These are phyloP conservation scores for Mimosa bimucronata DNA, from an alignment of 306 rosid species.

Conservation along the genomic window DNA sequence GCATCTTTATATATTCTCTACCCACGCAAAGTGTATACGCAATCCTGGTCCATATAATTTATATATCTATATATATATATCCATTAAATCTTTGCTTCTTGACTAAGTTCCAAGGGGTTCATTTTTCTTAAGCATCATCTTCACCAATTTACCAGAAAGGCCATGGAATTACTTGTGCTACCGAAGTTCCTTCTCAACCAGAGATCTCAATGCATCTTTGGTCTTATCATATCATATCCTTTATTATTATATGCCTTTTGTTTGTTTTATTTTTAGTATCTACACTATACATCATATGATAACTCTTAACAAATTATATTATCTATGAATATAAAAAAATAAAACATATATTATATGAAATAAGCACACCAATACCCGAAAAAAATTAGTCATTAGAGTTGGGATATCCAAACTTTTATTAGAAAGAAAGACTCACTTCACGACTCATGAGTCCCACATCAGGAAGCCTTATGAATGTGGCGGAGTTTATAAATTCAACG, in stretches of 20 bases:
- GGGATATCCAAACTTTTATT: too few species aligned
- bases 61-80: not conserved
- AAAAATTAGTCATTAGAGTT: too few species aligned
- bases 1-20: slow-evolving; percentile 36
- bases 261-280: not conserved
- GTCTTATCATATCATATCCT: not conserved
- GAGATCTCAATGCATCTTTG: not conserved
- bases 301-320: too few species aligned
- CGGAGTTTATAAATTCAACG: too few species aligned
- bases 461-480: too few species aligned
- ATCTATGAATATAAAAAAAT: too few species aligned
- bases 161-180: slow-evolving; percentile 11
- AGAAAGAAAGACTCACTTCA: too few species aligned
- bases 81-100: slow-evolving; percentile 44
- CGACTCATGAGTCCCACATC: too few species aligned
- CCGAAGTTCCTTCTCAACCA: not conserved
- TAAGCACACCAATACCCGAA: too few species aligned
- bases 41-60: slow-evolving; percentile 37
- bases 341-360: too few species aligned
- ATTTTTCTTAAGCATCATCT: slow-evolving; percentile 39
- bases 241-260: not conserved
- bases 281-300: not conserved
- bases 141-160: slow-evolving; percentile 50
- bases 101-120: slow-evolving; percentile 65
- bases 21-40: slow-evolving; percentile 28